phyloP scores from a whole-genome alignment of 352 stramenopile species.

The Pythium folliculosum region DNA sequence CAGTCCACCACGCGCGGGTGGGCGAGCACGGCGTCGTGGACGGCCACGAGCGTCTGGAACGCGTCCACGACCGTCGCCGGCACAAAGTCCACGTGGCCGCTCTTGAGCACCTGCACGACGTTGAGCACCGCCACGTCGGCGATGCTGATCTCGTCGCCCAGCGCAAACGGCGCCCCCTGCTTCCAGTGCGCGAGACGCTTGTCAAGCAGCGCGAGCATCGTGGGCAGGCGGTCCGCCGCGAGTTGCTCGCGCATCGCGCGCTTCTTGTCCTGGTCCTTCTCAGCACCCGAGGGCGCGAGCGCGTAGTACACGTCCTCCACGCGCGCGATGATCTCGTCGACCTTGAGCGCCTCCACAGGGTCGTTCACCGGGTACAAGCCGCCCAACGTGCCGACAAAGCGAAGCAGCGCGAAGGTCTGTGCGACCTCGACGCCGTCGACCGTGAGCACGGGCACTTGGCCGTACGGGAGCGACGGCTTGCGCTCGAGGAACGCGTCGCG shows the following conservation, averaged over 20 bases:
- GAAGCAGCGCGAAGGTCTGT: slow-evolving; percentile 28
- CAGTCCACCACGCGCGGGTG: slow-evolving; percentile 52
- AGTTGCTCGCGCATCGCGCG: slow-evolving; percentile 41
- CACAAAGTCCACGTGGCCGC: slow-evolving; percentile 29
- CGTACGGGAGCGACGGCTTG: slow-evolving; percentile 34
- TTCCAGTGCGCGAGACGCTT: slow-evolving; percentile 34
- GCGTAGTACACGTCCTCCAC: slow-evolving; percentile 10
- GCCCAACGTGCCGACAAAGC: slow-evolving; percentile 31
- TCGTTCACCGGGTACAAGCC: slow-evolving; percentile 29
- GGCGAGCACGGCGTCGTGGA: slow-evolving; percentile 35
- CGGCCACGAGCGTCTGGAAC: slow-evolving; percentile 35
- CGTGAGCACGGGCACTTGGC: slow-evolving; percentile 33
- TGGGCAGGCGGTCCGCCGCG: slow-evolving; percentile 29
- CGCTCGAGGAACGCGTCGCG: slow-evolving; percentile 22
- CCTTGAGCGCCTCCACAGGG: not conserved
- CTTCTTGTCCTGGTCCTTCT: slow-evolving; percentile 33
- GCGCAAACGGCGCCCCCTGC: slow-evolving; percentile 23
- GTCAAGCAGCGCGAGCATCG: slow-evolving; percentile 40
- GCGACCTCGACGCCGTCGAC: slow-evolving; percentile 24
- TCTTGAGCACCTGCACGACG: slow-evolving; percentile 44
- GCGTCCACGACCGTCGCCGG: slow-evolving; percentile 29
- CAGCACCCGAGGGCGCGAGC: slow-evolving; percentile 3
- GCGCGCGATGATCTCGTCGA: slow-evolving; percentile 23
- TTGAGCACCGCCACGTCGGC: slow-evolving; percentile 55
- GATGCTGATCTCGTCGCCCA: slow-evolving; percentile 40